Evolutionary conservation across 2,329 filamentous ascomycete genomes (phyloP).

Genomic region (Calonectria crousiana): DNA sequence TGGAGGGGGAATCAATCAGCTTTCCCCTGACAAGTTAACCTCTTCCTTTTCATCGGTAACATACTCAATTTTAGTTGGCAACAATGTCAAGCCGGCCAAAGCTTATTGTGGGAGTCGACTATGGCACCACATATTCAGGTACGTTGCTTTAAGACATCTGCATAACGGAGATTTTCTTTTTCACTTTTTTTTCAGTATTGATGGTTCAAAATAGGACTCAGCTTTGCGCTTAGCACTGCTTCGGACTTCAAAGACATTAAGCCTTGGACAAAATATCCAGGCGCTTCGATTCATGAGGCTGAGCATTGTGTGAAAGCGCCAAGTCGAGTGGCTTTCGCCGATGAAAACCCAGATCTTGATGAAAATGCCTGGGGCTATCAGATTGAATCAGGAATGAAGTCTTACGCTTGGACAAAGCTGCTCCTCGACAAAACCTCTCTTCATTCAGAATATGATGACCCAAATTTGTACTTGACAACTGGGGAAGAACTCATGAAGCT

Average conservation of each 20-base stretch:
- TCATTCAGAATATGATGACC: slow-evolving; percentile 21
- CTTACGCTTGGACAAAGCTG: slow-evolving; percentile 29
- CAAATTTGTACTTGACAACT: background rate
- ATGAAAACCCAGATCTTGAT: slow-evolving; percentile 28
- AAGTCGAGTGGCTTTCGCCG: slow-evolving; percentile 24
- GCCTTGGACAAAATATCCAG: slow-evolving; percentile 34
- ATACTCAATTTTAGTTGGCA: background rate
- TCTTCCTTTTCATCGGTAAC: background rate
- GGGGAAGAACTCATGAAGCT: slow-evolving; percentile 14
- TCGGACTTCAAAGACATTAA: slow-evolving; percentile 31
- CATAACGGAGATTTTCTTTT: no score
- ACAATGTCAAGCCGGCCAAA: background rate
- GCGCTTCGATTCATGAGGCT: slow-evolving; percentile 21
- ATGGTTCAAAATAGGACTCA: background rate
- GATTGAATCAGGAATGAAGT: slow-evolving; percentile 28
- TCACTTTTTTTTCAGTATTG: background rate
- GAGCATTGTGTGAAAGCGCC: slow-evolving; percentile 36
- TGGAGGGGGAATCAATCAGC: no score
- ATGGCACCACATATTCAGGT: slow-evolving; percentile 37
- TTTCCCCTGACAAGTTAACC: no score
- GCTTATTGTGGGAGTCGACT: slow-evolving; percentile 27
- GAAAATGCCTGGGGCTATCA: slow-evolving; percentile 27
- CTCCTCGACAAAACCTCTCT: slow-evolving; percentile 26
- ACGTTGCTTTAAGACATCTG: background rate
- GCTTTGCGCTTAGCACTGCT: slow-evolving; percentile 33